Evolutionary conservation across 495 filamentous ascomycete genomes (phyloP).

Genomic region (Trypethelium eluteriae): DNA sequence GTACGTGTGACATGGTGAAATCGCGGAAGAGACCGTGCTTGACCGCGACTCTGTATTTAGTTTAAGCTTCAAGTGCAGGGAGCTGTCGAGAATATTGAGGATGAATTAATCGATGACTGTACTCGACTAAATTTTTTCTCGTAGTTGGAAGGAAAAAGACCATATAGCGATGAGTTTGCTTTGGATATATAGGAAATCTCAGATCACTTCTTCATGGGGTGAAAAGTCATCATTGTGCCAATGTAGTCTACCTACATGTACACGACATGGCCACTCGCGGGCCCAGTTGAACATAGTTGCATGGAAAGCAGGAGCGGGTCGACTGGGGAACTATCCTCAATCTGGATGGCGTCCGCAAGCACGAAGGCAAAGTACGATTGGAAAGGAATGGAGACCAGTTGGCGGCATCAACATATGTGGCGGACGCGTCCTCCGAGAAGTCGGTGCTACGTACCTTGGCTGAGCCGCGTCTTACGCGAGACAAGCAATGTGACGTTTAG

Average conservation of each 20-base stretch:
- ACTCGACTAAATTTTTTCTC: background rate
- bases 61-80: background rate
- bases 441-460: background rate
- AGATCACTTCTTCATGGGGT: background rate
- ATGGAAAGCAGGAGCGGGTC: no score
- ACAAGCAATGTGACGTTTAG: background rate
- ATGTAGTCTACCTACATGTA: background rate
- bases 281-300: no score
- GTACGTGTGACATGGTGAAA: constrained; percentile 3
- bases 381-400: background rate
- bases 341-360: background rate
- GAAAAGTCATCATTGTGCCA: background rate
- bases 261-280: no score
- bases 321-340: background rate
- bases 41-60: background rate
- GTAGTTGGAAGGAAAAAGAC: constrained; percentile 2
- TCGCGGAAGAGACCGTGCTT: background rate
- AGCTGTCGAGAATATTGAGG: background rate
- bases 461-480: background rate
- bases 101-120: background rate
- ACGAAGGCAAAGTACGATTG: background rate
- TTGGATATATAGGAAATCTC: background rate
- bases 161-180: background rate
- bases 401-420: background rate
- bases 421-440: background rate